Conservation (phyloP, 2,329 filamentous ascomycete genomes). For the Colletotrichum abscissum region DNA sequence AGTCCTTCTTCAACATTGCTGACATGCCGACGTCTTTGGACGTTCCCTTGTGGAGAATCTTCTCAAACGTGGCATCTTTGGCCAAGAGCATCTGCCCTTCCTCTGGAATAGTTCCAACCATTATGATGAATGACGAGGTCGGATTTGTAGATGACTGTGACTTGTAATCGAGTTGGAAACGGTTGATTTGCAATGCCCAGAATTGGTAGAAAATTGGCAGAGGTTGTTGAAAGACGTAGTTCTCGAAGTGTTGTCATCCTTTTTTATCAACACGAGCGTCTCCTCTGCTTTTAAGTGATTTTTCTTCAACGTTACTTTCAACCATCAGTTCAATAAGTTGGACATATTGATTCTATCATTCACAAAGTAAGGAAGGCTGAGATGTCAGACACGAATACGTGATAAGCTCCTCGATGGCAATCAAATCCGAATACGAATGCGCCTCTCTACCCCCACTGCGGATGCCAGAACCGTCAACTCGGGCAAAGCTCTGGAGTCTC, state of each 20-base stretch:
- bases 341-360: neutral
- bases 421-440: slow-evolving; percentile 30
- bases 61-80: slow-evolving; percentile 81
- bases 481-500: rapidly evolving
- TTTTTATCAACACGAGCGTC: neutral
- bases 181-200: neutral
- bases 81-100: slow-evolving; percentile 22
- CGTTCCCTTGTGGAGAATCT: slow-evolving; percentile 76
- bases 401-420: neutral
- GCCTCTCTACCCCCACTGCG: neutral
- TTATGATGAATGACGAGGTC: neutral
- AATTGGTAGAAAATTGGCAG: neutral
- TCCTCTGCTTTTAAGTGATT: neutral
- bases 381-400: slow-evolving; percentile 16
- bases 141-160: neutral
- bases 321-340: neutral
- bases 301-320: neutral
- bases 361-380: neutral
- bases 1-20: slow-evolving; percentile 88
- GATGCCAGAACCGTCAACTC: neutral
- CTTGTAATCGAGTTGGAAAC: neutral
- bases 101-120: neutral
- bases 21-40: slow-evolving; percentile 72
- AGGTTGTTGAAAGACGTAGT: neutral
- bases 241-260: neutral